Evolutionary conservation across 2,329 filamentous ascomycete species (phyloP).

Genomic region (Monosporascus sp.): DNA sequence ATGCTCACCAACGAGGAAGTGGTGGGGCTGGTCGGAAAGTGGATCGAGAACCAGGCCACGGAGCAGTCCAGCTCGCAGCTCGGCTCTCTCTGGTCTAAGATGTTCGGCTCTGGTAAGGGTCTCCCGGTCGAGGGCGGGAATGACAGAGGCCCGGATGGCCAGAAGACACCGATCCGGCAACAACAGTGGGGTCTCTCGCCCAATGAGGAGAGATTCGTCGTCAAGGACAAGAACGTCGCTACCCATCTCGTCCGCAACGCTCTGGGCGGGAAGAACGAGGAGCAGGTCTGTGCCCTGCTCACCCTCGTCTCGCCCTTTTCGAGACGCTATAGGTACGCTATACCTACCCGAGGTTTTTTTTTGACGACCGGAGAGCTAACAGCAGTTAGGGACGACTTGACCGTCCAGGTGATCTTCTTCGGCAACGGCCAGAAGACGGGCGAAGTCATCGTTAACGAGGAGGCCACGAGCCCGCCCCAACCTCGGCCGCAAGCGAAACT

Average conservation of each 20-base stretch:
- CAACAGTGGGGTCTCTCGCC: slow-evolving; percentile 84
- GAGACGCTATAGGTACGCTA: slow-evolving; percentile 73
- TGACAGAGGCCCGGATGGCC: slow-evolving; percentile 53
- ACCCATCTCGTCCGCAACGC: slow-evolving; percentile 95
- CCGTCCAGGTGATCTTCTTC: slow-evolving; percentile 98
- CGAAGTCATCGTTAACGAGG: slow-evolving; percentile 75
- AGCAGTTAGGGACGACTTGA: slow-evolving; percentile 76
- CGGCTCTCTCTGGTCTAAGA: slow-evolving; percentile 61
- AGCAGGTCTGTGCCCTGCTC: slow-evolving; percentile 87
- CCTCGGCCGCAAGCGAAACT: slow-evolving; percentile 28
- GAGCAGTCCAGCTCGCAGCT: slow-evolving; percentile 58
- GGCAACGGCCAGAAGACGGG: slow-evolving; percentile 74
- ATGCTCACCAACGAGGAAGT: slow-evolving; percentile 99
- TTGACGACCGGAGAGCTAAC: slow-evolving; percentile 11
- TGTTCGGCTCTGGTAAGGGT: slow-evolving; percentile 50
- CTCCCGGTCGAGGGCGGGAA: slow-evolving; percentile 72
- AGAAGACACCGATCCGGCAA: slow-evolving; percentile 81
- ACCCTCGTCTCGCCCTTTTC: slow-evolving; percentile 90
- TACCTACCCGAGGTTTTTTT: not conserved
- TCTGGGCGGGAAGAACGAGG: slow-evolving; percentile 84
- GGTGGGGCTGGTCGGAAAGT: slow-evolving; percentile 90
- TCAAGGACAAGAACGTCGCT: slow-evolving; percentile 92
- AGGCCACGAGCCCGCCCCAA: slow-evolving; percentile 64
- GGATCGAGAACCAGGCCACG: slow-evolving; percentile 74
- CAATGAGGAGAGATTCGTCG: slow-evolving; percentile 75